A percentile compares a stretch with the other conserved stretches of the same genome.
Evolutionary conservation across 768 basidiomycete species (phyloP).

Genomic region (Boletus speciosus): DNA sequence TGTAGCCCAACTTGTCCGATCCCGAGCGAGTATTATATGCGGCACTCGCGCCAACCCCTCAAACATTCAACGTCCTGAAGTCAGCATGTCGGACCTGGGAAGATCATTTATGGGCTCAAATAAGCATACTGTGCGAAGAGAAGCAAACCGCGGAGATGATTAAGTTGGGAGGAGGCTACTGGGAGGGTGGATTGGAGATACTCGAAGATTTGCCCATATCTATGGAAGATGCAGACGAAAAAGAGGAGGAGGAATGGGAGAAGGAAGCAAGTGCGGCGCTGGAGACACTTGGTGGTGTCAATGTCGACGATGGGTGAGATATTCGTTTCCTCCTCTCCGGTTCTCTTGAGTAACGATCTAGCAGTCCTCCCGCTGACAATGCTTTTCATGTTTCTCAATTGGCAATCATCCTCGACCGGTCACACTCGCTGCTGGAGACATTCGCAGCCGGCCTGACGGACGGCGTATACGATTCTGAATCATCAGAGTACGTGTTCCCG

Average conservation of each 20-base stretch:
- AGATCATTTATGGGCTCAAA: constrained; percentile 91
- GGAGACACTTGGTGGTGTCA: constrained; percentile 53
- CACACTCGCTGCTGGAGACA: constrained; percentile 61
- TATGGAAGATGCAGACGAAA: constrained; percentile 28
- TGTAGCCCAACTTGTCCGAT: constrained; percentile 54
- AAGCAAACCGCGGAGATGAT: constrained; percentile 68
- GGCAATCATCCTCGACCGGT: constrained; percentile 71
- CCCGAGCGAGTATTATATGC: constrained; percentile 88
- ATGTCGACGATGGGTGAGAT: constrained; percentile 62
- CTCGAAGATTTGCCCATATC: constrained; percentile 38
- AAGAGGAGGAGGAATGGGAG: constrained; percentile 59
- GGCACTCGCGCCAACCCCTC: constrained; percentile 70
- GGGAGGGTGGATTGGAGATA: constrained; percentile 61
- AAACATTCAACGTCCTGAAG: constrained; percentile 62
- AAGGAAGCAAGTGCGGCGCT: constrained; percentile 57
- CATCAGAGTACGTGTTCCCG: constrained; percentile 52
- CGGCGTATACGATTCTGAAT: constrained; percentile 44
- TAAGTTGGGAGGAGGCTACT: constrained; percentile 68
- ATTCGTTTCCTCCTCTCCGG: neutral
- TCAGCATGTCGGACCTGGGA: constrained; percentile 87
- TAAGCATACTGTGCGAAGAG: constrained; percentile 78
- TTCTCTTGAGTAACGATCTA: constrained; percentile 2
- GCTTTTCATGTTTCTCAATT: constrained; percentile 82
- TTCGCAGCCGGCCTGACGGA: constrained; percentile 58
- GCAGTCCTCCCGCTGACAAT: constrained; percentile 60